These are phyloP conservation scores for Anethum foeniculum DNA, from an alignment of 140 eudicot genomes.

Conservation along the genomic window DNA sequence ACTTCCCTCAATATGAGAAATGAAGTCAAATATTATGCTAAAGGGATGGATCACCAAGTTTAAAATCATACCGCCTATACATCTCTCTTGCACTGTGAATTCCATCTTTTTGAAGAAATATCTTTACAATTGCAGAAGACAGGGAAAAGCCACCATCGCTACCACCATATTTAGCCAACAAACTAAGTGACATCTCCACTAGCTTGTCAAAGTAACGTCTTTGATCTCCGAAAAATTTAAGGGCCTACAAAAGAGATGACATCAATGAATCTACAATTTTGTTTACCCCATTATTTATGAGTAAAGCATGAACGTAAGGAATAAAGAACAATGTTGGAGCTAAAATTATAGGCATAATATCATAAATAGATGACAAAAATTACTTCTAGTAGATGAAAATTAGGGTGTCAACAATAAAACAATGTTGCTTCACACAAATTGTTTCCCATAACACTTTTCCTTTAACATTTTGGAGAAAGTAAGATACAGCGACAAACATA, in stretches of 20 bases:
- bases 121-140: constrained; percentile 57
- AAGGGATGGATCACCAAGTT: not conserved
- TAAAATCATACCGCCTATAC: constrained; percentile 57
- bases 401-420: not conserved
- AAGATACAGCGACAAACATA: not conserved
- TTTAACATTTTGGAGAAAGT: not conserved
- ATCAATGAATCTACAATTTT: not conserved
- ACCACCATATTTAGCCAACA: constrained; percentile 72
- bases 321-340: not conserved
- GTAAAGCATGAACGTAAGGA: not conserved
- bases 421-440: not conserved
- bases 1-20: not conserved
- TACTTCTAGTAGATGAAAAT: not conserved
- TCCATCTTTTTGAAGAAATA: constrained; percentile 49
- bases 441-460: not conserved
- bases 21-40: not conserved
- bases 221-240: constrained; percentile 54
- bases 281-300: not conserved
- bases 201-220: constrained; percentile 55
- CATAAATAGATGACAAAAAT: not conserved
- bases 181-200: constrained; percentile 48
- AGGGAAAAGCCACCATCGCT: constrained; percentile 71
- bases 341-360: not conserved
- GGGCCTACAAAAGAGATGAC: constrained; percentile 42
- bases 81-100: constrained; percentile 75